Evolutionary conservation across 345 rosid genomes (phyloP), one percentile per base, ranked within the genome.

Genomic region (Arabis hirsuta): DNA sequence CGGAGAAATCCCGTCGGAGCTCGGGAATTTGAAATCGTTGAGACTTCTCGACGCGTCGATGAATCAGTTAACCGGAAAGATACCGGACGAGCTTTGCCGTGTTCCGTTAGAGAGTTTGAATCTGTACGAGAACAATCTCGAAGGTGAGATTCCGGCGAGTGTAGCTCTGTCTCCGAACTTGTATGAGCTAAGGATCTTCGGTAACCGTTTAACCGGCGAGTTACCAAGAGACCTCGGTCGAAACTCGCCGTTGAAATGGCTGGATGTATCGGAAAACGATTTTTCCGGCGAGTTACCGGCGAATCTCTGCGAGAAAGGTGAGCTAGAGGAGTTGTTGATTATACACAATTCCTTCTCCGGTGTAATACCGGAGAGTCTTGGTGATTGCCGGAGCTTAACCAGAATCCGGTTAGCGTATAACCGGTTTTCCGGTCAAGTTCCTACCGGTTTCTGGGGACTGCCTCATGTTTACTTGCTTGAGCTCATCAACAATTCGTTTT

Each of bases 41-140:
- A 82, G 96, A 55, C 85, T 86, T 22, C 79, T 96, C 6, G 99
- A 96, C 81, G 90, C 85, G 22, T 88, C 99, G 7, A 96, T 90
- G 99, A 96, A 96, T 79, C 76, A 50, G 27, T 74, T 96, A 56
- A 80, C 80, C 2, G 99, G 99, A 8, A 22, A 69, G 9, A 88
- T 92, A 55, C 94, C 97, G 2, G 92, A 86, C 9, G 97, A 88
- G 79, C 76, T 96, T 51, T 83, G 91, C 73, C 80, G 48, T 54
- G 76, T 96, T n/a, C 89, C 86, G 2, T 80, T 96, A 29, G 89
- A 88, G 74, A 88, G 97, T 76, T 88, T 96, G 80, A 90, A 85
- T 73, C 91, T 96, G 13, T 96, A 96, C 73, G 90, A 90, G 77
- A 96, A 96, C 61, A 50, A 51, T 1, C 80, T 96, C 13, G 83